Percentiles rank a stretch among this genome's conserved stretches.
Evolutionary conservation across 2,329 filamentous ascomycete genomes (phyloP).

Genomic region (Fusarium subtropicale): DNA sequence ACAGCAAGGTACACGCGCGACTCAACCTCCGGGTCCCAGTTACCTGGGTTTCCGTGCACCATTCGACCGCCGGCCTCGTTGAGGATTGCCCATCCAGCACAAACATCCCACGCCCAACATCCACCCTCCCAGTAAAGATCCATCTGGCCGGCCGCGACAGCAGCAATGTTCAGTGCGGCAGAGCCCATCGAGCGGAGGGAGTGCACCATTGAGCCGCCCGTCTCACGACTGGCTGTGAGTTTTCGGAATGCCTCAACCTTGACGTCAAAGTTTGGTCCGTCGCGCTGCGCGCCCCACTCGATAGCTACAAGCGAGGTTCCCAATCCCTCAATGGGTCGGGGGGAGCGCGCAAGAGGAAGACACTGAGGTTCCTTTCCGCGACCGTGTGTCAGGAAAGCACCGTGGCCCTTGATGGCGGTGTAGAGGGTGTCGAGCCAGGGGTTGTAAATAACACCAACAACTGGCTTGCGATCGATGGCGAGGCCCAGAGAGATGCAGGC

Average conservation of each 20-base stretch:
- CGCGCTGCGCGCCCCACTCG: constrained; percentile 78
- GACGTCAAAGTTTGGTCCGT: constrained; percentile 76
- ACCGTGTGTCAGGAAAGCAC: constrained; percentile 68
- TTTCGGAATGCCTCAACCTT: constrained; percentile 75
- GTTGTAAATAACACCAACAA: constrained; percentile 83
- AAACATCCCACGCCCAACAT: constrained; percentile 88
- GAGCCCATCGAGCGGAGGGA: constrained; percentile 76
- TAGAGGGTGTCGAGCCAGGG: constrained; percentile 78
- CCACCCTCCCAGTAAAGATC: constrained; percentile 87
- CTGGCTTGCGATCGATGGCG: constrained; percentile 69
- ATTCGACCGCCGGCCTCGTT: constrained; percentile 79
- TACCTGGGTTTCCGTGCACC: constrained; percentile 78
- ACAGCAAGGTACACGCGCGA: constrained; percentile 72
- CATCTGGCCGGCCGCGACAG: constrained; percentile 75
- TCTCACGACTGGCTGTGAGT: constrained; percentile 67
- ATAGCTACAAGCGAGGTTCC: constrained; percentile 73
- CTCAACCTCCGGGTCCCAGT: constrained; percentile 73
- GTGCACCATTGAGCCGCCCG: constrained; percentile 81
- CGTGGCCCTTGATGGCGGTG: constrained; percentile 74
- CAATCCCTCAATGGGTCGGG: constrained; percentile 70
- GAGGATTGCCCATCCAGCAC: constrained; percentile 82
- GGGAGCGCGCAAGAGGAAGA: constrained; percentile 58
- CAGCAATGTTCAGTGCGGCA: constrained; percentile 80
- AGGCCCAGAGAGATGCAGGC: constrained; percentile 83
- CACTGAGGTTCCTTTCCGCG: constrained; percentile 53